Evolutionary conservation across 2,329 filamentous ascomycete species (phyloP), one percentile per base, ranked within the genome.

Genomic region (Sporothrix mexicana): DNA sequence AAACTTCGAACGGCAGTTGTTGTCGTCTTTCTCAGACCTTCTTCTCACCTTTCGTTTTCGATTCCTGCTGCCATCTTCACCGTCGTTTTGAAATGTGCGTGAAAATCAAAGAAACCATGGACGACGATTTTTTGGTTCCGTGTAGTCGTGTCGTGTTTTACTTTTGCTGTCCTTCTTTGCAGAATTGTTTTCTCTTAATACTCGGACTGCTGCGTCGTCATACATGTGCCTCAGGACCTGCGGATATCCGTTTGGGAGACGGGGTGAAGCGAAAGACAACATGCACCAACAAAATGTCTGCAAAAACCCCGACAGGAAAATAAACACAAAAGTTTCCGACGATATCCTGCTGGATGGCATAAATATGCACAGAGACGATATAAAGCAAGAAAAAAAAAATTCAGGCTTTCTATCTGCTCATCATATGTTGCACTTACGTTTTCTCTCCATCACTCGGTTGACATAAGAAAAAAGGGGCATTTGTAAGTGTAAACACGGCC

Each of bases 131-230:
- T 17, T 23, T 53, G 66, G 66, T 68, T 51, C 66, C 64, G 64
- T 36, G 43, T 49, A 17, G 64, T 51, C 64, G 47, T 67, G 64
- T 67, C 25, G 23, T 68, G 45, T 68, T 47, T 68, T 12, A 23
- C 36, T 20, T 64, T 67, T n/a, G 30, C 30, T 36, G 30, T 41
- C 12, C 45, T 36, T 10, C 25, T 5, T 36, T 5, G 30, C 30
- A 43, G n/a, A 20, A 10, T 15, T 30, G 8, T 17, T 45, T 53
- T 25, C 17, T 49, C 6, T 49, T 51, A 8, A 20, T 43, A 36
- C 23, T 53, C 23, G 45, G 64, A 25, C 7, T 12, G 64, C 23
- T 51, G 64, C 23, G 23, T 30, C 45, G 43, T 68, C 45, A 30
- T 43, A 47, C 67, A 20, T 47, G 36, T 47, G 67, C 5, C 53